Evolutionary conservation across 2,329 filamentous ascomycete species (phyloP).

Genomic region (Chrysoporthe deuterocubensis): DNA sequence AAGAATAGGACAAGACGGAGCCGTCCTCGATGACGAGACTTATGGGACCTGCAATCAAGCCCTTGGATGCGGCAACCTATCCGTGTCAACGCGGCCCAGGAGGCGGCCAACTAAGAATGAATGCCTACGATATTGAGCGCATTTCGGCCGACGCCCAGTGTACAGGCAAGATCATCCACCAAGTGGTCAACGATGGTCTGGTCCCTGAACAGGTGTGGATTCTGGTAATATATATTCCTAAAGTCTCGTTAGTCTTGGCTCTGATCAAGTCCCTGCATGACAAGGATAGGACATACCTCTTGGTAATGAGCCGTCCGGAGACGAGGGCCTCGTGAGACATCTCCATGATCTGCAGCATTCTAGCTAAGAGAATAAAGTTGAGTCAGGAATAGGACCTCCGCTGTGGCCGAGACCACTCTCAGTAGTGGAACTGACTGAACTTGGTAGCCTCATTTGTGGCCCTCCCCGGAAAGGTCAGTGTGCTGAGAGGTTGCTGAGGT

Average conservation of each 20-base stretch:
- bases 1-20: constrained; percentile 36
- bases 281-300: constrained; percentile 53
- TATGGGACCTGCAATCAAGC: constrained; percentile 66
- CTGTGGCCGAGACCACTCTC: background rate
- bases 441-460: constrained; percentile 52
- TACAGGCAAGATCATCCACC: constrained; percentile 75
- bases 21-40: constrained; percentile 40
- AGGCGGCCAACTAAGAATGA: constrained; percentile 1
- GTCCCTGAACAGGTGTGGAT: constrained; percentile 71
- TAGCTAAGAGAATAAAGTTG: constrained; percentile 44
- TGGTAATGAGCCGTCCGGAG: constrained; percentile 60
- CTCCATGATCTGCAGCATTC: constrained; percentile 62
- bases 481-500: constrained; percentile 23
- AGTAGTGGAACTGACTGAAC: constrained; percentile 48
- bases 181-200: constrained; percentile 72
- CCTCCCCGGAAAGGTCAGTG: constrained; percentile 51
- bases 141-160: constrained; percentile 66
- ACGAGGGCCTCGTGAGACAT: constrained; percentile 62
- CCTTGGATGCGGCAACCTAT: constrained; percentile 75
- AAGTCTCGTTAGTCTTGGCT: background rate
- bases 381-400: background rate
- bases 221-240: constrained; percentile 81
- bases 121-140: constrained; percentile 70
- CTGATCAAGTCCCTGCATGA: background rate
- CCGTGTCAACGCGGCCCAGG: constrained; percentile 13